Conservation (phyloP, 257 asterid genomes). For the Nicotiana paniculata region DNA sequence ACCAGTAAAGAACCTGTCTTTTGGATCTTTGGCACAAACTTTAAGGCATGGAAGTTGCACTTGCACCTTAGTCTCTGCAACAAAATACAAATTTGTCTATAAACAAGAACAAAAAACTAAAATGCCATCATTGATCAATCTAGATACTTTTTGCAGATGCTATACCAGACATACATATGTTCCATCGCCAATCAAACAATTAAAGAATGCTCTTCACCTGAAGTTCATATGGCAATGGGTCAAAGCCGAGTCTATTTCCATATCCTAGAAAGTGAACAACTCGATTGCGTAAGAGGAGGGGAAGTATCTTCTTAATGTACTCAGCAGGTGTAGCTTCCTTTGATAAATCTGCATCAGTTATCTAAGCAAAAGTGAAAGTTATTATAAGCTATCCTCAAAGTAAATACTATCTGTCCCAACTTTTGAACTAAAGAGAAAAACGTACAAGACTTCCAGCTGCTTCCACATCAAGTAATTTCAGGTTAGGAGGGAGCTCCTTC, state of each 20-base stretch:
- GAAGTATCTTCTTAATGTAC: conserved; percentile 54
- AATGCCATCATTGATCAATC: neutral
- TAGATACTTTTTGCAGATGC: neutral
- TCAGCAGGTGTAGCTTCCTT: conserved; percentile 88
- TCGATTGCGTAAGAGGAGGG: conserved; percentile 52
- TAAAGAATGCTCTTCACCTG: conserved; percentile 42
- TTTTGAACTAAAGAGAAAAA: conserved; percentile 8
- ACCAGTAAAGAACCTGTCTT: conserved; percentile 49
- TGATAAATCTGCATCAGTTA: conserved; percentile 83
- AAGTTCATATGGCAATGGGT: conserved; percentile 63
- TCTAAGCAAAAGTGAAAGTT: conserved; percentile 32
- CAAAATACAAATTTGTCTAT: conserved; percentile 8
- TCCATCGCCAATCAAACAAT: neutral
- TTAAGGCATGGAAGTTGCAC: conserved; percentile 90
- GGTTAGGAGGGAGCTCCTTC: conserved; percentile 65
- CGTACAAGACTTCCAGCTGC: conserved; percentile 82
- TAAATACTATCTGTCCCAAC: neutral
- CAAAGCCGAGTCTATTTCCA: conserved; percentile 89
- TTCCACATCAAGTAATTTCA: conserved; percentile 53
- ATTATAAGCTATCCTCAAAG: conserved; percentile 4
- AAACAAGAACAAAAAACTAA: neutral
- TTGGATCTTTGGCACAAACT: conserved; percentile 70
- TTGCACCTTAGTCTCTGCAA: conserved; percentile 87
- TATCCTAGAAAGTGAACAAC: conserved; percentile 91
- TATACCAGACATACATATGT: neutral